Evolutionary conservation across 345 rosid genomes (phyloP).

Genomic region (Boechera retrofracta): DNA sequence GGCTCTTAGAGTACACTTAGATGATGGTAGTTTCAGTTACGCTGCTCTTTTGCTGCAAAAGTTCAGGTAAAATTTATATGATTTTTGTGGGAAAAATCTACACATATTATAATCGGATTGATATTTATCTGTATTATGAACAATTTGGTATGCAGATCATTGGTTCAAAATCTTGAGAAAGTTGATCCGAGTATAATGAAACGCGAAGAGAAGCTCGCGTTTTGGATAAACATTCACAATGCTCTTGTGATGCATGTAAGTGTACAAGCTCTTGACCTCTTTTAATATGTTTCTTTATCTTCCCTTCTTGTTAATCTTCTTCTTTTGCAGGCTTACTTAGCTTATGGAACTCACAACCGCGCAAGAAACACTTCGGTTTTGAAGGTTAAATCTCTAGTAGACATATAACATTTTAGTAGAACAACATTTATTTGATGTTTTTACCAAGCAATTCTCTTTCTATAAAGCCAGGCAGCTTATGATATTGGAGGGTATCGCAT

Average conservation of each 20-base stretch:
- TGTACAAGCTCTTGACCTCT: background rate
- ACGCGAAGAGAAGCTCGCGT: conserved; percentile 93
- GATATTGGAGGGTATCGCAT: conserved; percentile 74
- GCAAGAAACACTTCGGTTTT: conserved; percentile 57
- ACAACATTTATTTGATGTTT: background rate
- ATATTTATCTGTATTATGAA: conserved; percentile 6
- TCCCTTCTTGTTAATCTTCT: conserved; percentile 22
- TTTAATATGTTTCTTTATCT: background rate
- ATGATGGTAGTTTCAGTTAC: conserved; percentile 64
- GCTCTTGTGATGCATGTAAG: conserved; percentile 88
- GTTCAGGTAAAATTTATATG: conserved; percentile 59
- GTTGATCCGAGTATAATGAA: conserved; percentile 78
- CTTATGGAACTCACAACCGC: conserved; percentile 65
- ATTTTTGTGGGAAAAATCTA: background rate
- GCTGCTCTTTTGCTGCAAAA: conserved; percentile 67
- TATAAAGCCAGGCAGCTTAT: conserved; percentile 67
- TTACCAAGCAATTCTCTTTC: background rate
- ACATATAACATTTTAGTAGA: background rate
- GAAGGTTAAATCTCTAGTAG: conserved; percentile 51
- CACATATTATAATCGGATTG: background rate
- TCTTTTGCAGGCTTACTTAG: conserved; percentile 75
- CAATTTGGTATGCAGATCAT: conserved; percentile 51
- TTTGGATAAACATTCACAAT: conserved; percentile 92
- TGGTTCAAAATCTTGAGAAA: conserved; percentile 77
- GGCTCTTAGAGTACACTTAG: conserved; percentile 60